phyloP scores from a whole-genome alignment of 2,329 filamentous ascomycete species.

The Alternaria consortialis region DNA sequence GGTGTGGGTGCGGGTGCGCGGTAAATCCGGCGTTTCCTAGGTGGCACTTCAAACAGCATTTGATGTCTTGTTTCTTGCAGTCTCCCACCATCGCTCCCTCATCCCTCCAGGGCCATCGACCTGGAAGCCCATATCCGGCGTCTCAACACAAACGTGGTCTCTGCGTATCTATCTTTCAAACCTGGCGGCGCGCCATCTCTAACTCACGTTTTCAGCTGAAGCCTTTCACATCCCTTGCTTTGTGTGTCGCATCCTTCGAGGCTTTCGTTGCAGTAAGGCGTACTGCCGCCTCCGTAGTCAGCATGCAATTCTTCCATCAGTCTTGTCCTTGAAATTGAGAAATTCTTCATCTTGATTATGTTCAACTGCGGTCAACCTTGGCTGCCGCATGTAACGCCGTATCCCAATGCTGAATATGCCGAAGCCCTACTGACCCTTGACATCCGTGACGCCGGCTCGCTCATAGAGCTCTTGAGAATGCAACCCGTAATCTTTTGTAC shows the following conservation, averaged over 20 bases:
- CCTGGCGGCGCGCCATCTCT: not conserved
- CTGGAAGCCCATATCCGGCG: not conserved
- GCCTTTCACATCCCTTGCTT: constrained; percentile 9
- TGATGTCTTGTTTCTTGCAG: not conserved
- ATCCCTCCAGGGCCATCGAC: not conserved
- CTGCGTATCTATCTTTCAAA: not conserved
- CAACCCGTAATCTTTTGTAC: constrained; percentile 34
- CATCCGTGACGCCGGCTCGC: constrained; percentile 35
- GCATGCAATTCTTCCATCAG: constrained; percentile 15
- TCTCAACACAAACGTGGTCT: not conserved
- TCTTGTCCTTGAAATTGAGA: constrained; percentile 13
- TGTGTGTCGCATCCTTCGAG: constrained; percentile 7
- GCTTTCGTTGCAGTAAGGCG: constrained; percentile 2
- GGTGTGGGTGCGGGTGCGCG: not conserved
- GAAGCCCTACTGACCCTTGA: constrained; percentile 23
- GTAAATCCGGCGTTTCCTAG: constrained; percentile 1
- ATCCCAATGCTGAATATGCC: constrained; percentile 33
- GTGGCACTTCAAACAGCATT: not conserved
- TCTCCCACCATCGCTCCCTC: not conserved
- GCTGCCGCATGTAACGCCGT: constrained; percentile 34
- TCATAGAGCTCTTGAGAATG: constrained; percentile 26
- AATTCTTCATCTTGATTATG: constrained; percentile 38
- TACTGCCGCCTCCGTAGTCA: constrained; percentile 13
- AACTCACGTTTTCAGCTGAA: constrained; percentile 4
- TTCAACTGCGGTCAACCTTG: constrained; percentile 32